Percentiles rank a stretch among this genome's conserved stretches.
phyloP scores from a whole-genome alignment of 805 yeast genomes.

The Candida sonorensis region DNA sequence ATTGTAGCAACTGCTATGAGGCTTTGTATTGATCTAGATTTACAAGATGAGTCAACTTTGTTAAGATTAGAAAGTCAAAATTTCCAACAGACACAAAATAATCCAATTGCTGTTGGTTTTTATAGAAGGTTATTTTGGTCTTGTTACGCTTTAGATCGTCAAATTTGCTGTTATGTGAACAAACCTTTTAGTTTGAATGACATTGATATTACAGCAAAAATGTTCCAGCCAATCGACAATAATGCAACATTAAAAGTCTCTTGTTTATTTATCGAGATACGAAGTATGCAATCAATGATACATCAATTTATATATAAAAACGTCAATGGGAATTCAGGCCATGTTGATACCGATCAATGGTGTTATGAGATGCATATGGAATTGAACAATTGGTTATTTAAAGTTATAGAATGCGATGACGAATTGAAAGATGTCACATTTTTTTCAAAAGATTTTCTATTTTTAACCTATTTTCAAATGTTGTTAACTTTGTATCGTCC shows the following conservation, averaged over 20 bases:
- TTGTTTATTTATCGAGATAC: conserved; percentile 8
- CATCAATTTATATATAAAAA: conserved; percentile 10
- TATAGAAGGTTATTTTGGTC: conserved; percentile 37
- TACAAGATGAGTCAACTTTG: conserved; percentile 32
- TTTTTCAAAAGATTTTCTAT: conserved; percentile 8
- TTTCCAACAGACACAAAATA: too few species aligned
- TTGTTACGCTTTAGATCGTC: conserved; percentile 39
- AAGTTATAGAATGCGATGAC: conserved; percentile 4
- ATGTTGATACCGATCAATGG: conserved; percentile 4
- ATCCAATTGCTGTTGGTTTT: too few species aligned
- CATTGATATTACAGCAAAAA: conserved; percentile 10
- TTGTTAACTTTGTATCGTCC: conserved; percentile 15
- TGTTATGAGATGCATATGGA: conserved; percentile 10
- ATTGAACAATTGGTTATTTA: conserved; percentile 9
- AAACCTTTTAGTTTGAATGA: conserved; percentile 43
- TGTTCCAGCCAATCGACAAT: conserved; percentile 1
- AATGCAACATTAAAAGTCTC: conserved; percentile 7
- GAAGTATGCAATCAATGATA: conserved; percentile 15
- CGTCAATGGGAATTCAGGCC: background rate
- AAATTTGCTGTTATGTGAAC: conserved; percentile 38
- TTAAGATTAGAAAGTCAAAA: conserved; percentile 1
- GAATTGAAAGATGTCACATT: background rate
- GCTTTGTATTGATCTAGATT: conserved; percentile 36
- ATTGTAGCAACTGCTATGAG: conserved; percentile 37
- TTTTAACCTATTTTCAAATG: conserved; percentile 15